Conservation (phyloP, 78 protist species). For the Pelomyxa schiedti region DNA sequence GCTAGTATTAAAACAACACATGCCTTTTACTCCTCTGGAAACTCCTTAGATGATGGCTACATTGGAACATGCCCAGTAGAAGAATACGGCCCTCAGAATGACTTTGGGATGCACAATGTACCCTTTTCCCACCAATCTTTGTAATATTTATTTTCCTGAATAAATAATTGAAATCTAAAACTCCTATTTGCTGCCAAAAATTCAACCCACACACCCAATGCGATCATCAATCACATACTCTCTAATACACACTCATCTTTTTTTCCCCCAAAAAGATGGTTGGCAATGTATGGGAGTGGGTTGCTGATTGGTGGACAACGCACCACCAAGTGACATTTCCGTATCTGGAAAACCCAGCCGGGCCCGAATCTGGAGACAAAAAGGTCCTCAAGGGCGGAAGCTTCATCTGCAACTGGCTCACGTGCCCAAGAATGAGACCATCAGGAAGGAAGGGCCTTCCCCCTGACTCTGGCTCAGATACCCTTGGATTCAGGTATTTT, state of each 20-base stretch:
- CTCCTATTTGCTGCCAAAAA: too few species aligned
- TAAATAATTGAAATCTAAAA: too few species aligned
- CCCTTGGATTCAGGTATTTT: neutral
- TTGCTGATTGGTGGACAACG: neutral
- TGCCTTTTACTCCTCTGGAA: neutral
- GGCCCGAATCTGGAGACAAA: neutral
- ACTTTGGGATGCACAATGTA: constrained; percentile 10
- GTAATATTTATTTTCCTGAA: too few species aligned
- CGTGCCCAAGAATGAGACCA: neutral
- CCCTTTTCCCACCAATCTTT: too few species aligned
- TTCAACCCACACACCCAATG: too few species aligned
- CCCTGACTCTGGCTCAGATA: neutral
- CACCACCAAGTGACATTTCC: neutral
- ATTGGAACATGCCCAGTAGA: constrained; percentile 13
- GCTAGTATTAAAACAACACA: neutral
- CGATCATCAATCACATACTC: too few species aligned
- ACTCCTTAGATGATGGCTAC: constrained; percentile 18
- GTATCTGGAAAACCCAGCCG: neutral
- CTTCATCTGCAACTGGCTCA: neutral
- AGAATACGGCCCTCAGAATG: constrained; percentile 19
- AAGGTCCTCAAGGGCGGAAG: neutral
- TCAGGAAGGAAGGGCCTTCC: neutral
- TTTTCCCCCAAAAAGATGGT: too few species aligned
- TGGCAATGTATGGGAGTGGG: constrained; percentile 58
- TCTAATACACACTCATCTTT: too few species aligned